Conservation (phyloP, 2,329 filamentous ascomycete genomes). For the Whalleya microplaca region DNA sequence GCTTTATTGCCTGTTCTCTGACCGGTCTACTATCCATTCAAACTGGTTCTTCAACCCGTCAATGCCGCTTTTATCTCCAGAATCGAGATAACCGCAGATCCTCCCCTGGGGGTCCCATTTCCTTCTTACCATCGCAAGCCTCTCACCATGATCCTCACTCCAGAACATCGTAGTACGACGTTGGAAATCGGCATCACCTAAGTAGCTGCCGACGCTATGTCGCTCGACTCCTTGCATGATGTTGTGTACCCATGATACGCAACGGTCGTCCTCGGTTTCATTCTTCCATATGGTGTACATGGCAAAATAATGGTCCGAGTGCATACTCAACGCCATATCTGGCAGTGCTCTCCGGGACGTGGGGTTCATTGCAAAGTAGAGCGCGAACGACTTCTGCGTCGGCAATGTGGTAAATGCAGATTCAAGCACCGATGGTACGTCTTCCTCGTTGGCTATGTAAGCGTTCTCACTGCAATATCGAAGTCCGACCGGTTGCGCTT, state of each 20-base stretch:
- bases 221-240: constrained; percentile 45
- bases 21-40: constrained; percentile 34
- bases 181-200: constrained; percentile 60
- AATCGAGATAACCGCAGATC: constrained; percentile 50
- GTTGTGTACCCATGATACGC: constrained; percentile 48
- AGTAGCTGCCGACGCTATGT: constrained; percentile 52
- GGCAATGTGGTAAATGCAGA: constrained; percentile 53
- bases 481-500: constrained; percentile 52
- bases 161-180: constrained; percentile 51
- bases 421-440: constrained; percentile 49
- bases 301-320: constrained; percentile 60
- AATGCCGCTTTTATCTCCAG: constrained; percentile 45
- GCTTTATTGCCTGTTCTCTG: too few relatives aligned
- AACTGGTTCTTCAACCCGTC: constrained; percentile 47
- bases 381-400: constrained; percentile 46
- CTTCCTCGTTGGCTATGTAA: constrained; percentile 51
- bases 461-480: constrained; percentile 56
- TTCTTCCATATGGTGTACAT: constrained; percentile 56
- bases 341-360: constrained; percentile 45
- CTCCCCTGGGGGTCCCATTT: constrained; percentile 49
- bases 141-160: constrained; percentile 45
- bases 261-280: constrained; percentile 47
- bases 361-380: constrained; percentile 58
- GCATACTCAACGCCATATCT: constrained; percentile 59
- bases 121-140: constrained; percentile 46